Conservation (phyloP, 2,329 filamentous ascomycete genomes). For the Colletotrichum musicola region DNA sequence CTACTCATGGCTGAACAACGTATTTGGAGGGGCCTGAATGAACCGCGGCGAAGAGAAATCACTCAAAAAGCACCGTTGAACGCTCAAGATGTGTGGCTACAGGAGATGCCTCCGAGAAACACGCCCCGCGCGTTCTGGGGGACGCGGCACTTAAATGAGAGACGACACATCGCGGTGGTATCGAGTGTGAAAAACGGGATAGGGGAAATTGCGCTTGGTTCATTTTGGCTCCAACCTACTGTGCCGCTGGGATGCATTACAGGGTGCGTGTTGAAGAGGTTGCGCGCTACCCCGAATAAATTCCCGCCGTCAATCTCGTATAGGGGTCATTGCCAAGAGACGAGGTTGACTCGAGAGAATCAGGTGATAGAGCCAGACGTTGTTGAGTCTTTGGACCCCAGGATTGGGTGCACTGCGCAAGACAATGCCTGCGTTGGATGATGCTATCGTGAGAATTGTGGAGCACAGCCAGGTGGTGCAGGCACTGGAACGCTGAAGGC, state of each 20-base stretch:
- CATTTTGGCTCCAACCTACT: neutral
- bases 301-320: neutral
- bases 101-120: neutral
- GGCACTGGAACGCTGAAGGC: neutral
- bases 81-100: too few species aligned
- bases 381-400: too few species aligned
- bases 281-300: neutral
- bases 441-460: conserved; percentile 8
- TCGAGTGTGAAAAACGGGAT: neutral
- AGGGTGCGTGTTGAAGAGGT: neutral
- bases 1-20: neutral
- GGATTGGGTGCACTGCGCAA: neutral
- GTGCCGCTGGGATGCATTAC: conserved; percentile 8
- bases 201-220: conserved; percentile 2
- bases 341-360: neutral
- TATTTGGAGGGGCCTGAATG: neutral
- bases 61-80: too few species aligned
- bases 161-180: neutral
- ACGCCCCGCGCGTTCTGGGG: too few species aligned
- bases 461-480: neutral
- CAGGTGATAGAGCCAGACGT: too few species aligned
- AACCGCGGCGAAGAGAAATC: neutral
- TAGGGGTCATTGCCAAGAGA: neutral
- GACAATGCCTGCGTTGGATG: neutral
- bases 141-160: neutral